phyloP scores from a whole-genome alignment of 2,329 filamentous ascomycete species.

The Sporothrix inflata region DNA sequence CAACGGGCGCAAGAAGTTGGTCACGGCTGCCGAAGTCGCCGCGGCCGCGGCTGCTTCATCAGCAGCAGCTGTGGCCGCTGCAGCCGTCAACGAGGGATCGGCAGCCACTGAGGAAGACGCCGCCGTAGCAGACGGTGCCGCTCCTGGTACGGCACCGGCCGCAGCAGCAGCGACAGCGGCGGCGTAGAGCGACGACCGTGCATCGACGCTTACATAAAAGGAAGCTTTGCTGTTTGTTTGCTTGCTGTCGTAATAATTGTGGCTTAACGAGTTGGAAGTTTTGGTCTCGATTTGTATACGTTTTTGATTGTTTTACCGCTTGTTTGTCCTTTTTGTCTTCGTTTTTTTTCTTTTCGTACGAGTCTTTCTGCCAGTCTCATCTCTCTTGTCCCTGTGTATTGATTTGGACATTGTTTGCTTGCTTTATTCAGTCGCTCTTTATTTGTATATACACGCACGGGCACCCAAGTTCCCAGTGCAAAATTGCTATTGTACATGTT shows the following conservation, averaged over 20 bases:
- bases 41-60: constrained; percentile 16
- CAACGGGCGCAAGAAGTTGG: constrained; percentile 77
- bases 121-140: background rate
- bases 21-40: constrained; percentile 37
- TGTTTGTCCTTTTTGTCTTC: background rate
- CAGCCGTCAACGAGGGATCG: background rate
- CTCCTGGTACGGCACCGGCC: background rate
- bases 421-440: background rate
- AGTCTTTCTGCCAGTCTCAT: background rate
- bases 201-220: background rate
- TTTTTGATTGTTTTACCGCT: background rate
- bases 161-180: constrained; percentile 1
- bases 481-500: constrained; percentile 27
- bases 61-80: constrained; percentile 8
- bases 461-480: background rate
- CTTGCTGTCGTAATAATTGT: background rate
- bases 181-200: background rate
- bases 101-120: background rate
- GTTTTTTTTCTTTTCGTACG: background rate
- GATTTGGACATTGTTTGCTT: constrained; percentile 7
- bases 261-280: background rate
- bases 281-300: background rate
- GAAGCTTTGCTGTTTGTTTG: background rate
- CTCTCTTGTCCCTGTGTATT: background rate
- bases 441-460: constrained; percentile 19